Base-by-base conservation (phyloP, 2,329 filamentous ascomycete species). In the Neonectria neomacrospora region DNA sequence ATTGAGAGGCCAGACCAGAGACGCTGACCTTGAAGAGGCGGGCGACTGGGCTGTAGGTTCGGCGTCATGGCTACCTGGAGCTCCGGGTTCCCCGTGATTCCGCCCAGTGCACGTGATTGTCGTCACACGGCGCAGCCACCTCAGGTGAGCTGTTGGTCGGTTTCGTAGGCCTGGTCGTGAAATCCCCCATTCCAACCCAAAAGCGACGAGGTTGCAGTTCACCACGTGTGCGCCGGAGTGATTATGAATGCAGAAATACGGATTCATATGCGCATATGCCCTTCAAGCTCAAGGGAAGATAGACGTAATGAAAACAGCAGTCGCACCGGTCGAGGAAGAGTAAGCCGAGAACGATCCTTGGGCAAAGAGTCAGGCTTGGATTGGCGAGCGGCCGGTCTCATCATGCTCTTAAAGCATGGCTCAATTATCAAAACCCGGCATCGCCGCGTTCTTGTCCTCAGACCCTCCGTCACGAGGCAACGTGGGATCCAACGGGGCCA, bases 1-100 rank as follows among this genome's bases (percentile, higher is more conserved):
- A 80, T 76, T 44, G 83, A 86, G 41, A 84, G 77, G 50, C 81
- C 79, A 28, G 85, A 86, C 73, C 81, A 81, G 65, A 83, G 80
- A 69, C 82, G 74, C 44, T 70, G 71, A 39, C 76, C 74, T 78
- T 70, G 80, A 72, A 76, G 81, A 74, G 68, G 77, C 74, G 73
- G 83, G 75, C 76, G 83, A 76, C 63, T 74, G 69, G 73, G 69
- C 67, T 70, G 65, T 18, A 71, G 54, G 66, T 73, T 68, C 54
- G 72, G 67, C 61, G 66, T 64, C 72, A 74, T 74, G 42, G 44
- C 62, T 58, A 54, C 56, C 54, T 61, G 9, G 30, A 52, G 11
- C 44, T 54, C 45, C 51, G 58, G 45, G 28, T 30, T 57, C 53
- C 68, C 63, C 71, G 67, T 71, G 64, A 73, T 71, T 57, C 65